A percentile compares a stretch with the other conserved stretches of the same genome.
phyloP scores from a whole-genome alignment of 495 filamentous ascomycete genomes.

The Recurvomyces mirabilis region DNA sequence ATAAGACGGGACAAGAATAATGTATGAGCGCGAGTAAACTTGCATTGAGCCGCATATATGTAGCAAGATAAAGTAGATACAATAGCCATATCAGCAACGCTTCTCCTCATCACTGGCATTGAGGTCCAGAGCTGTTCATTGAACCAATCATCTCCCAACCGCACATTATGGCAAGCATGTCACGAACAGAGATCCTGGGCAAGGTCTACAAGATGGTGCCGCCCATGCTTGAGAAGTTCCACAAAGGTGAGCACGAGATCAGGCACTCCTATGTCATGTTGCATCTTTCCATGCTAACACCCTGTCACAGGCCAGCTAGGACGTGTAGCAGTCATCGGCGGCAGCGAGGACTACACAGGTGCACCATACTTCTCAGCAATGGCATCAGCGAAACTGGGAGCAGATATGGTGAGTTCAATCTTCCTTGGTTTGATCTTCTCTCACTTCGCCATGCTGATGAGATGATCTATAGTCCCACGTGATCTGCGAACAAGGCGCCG shows the following conservation, averaged over 20 bases:
- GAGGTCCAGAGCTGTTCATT: too few species aligned
- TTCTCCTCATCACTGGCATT: too few species aligned
- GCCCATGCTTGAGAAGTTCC: constrained; percentile 89
- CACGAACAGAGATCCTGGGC: constrained; percentile 59
- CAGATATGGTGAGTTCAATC: constrained; percentile 24
- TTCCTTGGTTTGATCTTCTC: not conserved
- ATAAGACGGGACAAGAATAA: too few species aligned
- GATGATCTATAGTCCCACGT: constrained; percentile 62
- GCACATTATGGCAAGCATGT: too few species aligned
- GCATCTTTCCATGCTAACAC: constrained; percentile 12
- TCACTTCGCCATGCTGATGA: not conserved
- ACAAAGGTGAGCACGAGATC: constrained; percentile 59
- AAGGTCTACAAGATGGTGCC: constrained; percentile 87
- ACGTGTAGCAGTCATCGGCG: constrained; percentile 86
- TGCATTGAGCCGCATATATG: too few species aligned
- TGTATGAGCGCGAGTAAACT: too few species aligned
- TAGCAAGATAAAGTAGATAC: too few species aligned
- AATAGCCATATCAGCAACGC: too few species aligned
- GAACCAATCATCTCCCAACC: too few species aligned
- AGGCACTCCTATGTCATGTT: too few species aligned
- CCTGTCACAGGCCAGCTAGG: constrained; percentile 66
- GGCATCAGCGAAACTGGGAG: constrained; percentile 74
- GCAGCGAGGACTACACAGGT: constrained; percentile 90
- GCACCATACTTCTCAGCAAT: constrained; percentile 97
- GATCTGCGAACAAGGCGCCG: constrained; percentile 84